These are phyloP conservation scores for Scytalidium sp. DNA, from an alignment of 2,329 filamentous ascomycete species.

Conservation along the genomic window DNA sequence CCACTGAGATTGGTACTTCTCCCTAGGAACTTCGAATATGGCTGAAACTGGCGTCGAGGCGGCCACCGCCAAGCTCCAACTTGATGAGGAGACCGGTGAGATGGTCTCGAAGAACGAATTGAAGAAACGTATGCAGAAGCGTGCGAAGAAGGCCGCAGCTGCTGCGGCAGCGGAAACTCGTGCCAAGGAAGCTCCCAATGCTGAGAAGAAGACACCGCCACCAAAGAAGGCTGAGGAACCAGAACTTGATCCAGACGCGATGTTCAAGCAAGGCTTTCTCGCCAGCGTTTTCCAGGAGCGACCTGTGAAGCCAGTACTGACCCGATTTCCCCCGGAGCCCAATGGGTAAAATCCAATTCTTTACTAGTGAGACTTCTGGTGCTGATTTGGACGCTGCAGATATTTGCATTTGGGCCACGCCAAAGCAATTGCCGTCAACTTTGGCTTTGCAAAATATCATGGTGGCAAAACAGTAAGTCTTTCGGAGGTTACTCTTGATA, in stretches of 20 bases:
- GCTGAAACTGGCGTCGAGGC: no score
- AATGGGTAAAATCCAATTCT: conserved; percentile 55
- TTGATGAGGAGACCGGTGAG: conserved; percentile 63
- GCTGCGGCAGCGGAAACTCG: conserved; percentile 47
- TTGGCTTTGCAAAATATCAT: conserved; percentile 86
- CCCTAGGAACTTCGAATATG: no score
- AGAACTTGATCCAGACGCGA: conserved; percentile 51
- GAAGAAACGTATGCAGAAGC: conserved; percentile 58
- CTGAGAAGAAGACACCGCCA: conserved; percentile 15
- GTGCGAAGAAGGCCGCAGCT: conserved; percentile 54
- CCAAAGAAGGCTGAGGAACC: conserved; percentile 2
- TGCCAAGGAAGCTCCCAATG: conserved; percentile 26
- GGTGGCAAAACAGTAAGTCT: conserved; percentile 56
- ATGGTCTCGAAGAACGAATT: conserved; percentile 63
- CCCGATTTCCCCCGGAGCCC: conserved; percentile 80
- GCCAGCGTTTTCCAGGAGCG: conserved; percentile 68
- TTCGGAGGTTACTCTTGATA: conserved; percentile 4
- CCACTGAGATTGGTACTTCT: no score
- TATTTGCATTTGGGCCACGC: conserved; percentile 92
- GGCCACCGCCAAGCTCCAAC: conserved; percentile 51
- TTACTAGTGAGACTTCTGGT: no score
- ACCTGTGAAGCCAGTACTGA: conserved; percentile 59
- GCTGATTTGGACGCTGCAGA: not conserved
- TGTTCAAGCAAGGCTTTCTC: conserved; percentile 80
- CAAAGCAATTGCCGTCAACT: conserved; percentile 95